Percentiles rank a stretch among this genome's conserved stretches.
These are phyloP conservation scores for Alternaria alternata DNA, from an alignment of 2,329 filamentous ascomycete species.

Conservation along the genomic window DNA sequence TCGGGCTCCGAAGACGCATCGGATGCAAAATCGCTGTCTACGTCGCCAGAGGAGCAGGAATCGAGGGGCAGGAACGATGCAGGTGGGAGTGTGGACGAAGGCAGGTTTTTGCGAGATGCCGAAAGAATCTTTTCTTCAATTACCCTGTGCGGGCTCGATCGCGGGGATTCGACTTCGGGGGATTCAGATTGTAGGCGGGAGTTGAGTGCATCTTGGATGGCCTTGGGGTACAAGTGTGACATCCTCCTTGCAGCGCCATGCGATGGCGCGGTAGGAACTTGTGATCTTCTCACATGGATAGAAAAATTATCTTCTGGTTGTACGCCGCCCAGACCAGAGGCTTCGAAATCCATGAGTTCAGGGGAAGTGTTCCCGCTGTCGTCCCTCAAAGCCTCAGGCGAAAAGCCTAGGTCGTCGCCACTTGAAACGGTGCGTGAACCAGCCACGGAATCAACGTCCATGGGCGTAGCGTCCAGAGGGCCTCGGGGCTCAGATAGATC, in stretches of 20 bases:
- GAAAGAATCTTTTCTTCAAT: conserved; percentile 73
- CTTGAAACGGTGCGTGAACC: conserved; percentile 42
- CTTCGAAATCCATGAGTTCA: conserved; percentile 53
- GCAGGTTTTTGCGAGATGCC: conserved; percentile 70
- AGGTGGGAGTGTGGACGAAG: conserved; percentile 55
- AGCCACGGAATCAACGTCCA: conserved; percentile 37
- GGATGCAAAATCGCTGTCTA: conserved; percentile 49
- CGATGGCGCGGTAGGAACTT: conserved; percentile 20
- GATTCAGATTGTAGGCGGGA: conserved; percentile 10
- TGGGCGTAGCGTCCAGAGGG: conserved; percentile 29
- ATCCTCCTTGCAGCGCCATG: conserved; percentile 11
- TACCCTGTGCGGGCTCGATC: conserved; percentile 19
- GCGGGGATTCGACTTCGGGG: conserved; percentile 12
- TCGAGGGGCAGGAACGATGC: conserved; percentile 55
- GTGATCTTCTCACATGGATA: conserved; percentile 59
- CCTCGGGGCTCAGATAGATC: conserved; percentile 44
- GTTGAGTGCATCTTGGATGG: conserved; percentile 47
- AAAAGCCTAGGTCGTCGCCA: conserved; percentile 49
- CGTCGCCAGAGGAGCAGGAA: conserved; percentile 45
- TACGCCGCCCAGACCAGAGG: conserved; percentile 66
- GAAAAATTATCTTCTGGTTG: conserved; percentile 65
- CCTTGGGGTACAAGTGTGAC: conserved; percentile 33
- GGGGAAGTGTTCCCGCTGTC: conserved; percentile 35
- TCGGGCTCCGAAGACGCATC: conserved; percentile 44
- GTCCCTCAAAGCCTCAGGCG: conserved; percentile 38